Percentiles rank a stretch among this genome's conserved stretches.
phyloP scores from a whole-genome alignment of 2,329 filamentous ascomycete species.

The Hypoxylon sp. region DNA sequence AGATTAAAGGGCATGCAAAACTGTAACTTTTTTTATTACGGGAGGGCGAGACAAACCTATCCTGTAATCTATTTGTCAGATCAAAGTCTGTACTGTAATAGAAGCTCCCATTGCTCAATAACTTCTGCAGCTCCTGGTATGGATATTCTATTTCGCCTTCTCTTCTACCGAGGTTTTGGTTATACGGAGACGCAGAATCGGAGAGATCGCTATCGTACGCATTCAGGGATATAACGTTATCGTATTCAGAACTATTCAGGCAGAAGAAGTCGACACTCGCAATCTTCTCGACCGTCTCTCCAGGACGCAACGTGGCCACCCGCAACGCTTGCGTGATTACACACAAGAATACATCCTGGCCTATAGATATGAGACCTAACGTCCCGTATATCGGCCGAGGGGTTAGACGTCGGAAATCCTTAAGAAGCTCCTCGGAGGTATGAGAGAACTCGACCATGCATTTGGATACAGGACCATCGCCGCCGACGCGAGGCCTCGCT shows the following conservation, averaged over 20 bases:
- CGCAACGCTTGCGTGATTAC: slow-evolving; percentile 84
- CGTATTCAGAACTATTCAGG: slow-evolving; percentile 87
- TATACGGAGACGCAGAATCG: slow-evolving; percentile 63
- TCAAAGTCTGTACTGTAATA: slow-evolving; percentile 99
- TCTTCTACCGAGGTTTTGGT: slow-evolving; percentile 69
- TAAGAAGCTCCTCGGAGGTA: slow-evolving; percentile 73
- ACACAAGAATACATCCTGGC: slow-evolving; percentile 88
- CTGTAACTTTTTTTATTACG: slow-evolving; percentile 2
- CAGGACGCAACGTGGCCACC: slow-evolving; percentile 85
- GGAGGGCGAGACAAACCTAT: slow-evolving; percentile 68
- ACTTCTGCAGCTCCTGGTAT: slow-evolving; percentile 89
- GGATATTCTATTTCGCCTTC: slow-evolving; percentile 86
- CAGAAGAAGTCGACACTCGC: slow-evolving; percentile 92
- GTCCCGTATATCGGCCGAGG: slow-evolving; percentile 85
- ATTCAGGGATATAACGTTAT: slow-evolving; percentile 75
- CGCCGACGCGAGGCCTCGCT: slow-evolving; percentile 58
- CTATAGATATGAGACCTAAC: slow-evolving; percentile 86
- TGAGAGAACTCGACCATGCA: slow-evolving; percentile 92
- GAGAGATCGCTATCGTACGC: slow-evolving; percentile 63
- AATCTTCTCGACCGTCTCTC: slow-evolving; percentile 91
- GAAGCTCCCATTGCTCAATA: slow-evolving; percentile 92
- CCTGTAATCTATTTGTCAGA: slow-evolving; percentile 90
- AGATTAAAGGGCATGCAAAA: slow-evolving; percentile 3
- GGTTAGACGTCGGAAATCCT: slow-evolving; percentile 81
- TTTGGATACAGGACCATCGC: slow-evolving; percentile 64